phyloP scores from a whole-genome alignment of 768 basidiomycete genomes.

The Xerocomellus amylosporus region DNA sequence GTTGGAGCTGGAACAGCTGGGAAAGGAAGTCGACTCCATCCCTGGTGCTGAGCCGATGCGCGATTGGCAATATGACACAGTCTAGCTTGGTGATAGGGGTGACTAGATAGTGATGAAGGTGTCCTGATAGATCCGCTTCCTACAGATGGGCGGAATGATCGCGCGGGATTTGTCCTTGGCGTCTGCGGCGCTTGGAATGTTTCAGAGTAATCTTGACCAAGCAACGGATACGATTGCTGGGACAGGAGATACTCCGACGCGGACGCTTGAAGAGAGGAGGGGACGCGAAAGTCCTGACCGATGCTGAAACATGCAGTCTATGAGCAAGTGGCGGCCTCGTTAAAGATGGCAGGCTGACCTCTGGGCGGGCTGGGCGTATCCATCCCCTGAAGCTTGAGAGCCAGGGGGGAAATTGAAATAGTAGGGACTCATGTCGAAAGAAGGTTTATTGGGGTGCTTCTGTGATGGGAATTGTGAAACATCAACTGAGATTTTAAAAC shows the following conservation, averaged over 20 bases:
- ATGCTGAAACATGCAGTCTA: constrained; percentile 9
- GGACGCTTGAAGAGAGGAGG: neutral
- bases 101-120: constrained; percentile 2
- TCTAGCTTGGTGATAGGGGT: constrained; percentile 19
- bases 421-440: constrained; percentile 17
- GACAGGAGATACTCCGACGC: neutral
- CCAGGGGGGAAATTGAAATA: constrained; percentile 7
- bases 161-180: constrained; percentile 1
- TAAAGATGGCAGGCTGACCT: constrained; percentile 16
- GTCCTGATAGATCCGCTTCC: constrained; percentile 5
- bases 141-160: constrained; percentile 1
- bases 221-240: constrained; percentile 6
- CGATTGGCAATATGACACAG: constrained; percentile 14
- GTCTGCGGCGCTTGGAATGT: neutral
- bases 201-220: neutral
- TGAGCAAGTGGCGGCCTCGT: constrained; percentile 8
- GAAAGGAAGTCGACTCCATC: neutral
- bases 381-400: constrained; percentile 2
- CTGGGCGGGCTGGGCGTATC: neutral
- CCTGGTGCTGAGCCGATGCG: constrained; percentile 2
- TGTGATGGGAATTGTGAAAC: constrained; percentile 21
- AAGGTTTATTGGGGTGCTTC: constrained; percentile 15
- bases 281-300: neutral
- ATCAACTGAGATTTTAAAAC: constrained; percentile 20
- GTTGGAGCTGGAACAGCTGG: neutral